Evolutionary conservation across 2,329 filamentous ascomycete genomes (phyloP).

Genomic region (Aureobasidium pullulans): DNA sequence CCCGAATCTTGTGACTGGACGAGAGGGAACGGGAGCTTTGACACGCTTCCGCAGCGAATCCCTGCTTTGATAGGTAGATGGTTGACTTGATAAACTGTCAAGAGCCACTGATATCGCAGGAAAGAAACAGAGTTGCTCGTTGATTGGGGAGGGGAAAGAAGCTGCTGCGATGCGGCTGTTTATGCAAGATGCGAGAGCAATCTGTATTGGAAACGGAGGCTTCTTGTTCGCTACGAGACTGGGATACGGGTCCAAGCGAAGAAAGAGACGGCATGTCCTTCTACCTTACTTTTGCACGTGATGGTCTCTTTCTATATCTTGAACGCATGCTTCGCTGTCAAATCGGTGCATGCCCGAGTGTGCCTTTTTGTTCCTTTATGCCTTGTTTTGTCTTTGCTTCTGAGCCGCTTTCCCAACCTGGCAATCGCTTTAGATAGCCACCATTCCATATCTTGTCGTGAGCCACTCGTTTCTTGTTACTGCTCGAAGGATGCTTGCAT

Average conservation of each 20-base stretch:
- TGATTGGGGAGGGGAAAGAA: not conserved
- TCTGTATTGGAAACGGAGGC: not conserved
- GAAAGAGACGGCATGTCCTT: no score
- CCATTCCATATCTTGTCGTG: not conserved
- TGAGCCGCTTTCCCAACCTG: not conserved
- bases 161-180: not conserved
- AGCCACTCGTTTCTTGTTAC: not conserved
- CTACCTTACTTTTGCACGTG: not conserved
- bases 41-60: not conserved
- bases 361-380: not conserved
- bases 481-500: not conserved
- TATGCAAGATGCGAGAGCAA: not conserved
- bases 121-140: not conserved
- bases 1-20: constrained; percentile 4
- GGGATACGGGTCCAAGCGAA: not conserved
- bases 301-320: not conserved
- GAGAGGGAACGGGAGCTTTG: not conserved
- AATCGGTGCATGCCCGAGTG: not conserved
- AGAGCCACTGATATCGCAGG: not conserved
- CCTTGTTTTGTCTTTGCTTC: not conserved
- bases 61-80: not conserved
- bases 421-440: not conserved
- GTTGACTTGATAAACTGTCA: not conserved
- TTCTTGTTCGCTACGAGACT: not conserved
- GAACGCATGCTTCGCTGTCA: constrained; percentile 8